phyloP scores from a whole-genome alignment of 441 rosid genomes.

The Corymbia calophylla region DNA sequence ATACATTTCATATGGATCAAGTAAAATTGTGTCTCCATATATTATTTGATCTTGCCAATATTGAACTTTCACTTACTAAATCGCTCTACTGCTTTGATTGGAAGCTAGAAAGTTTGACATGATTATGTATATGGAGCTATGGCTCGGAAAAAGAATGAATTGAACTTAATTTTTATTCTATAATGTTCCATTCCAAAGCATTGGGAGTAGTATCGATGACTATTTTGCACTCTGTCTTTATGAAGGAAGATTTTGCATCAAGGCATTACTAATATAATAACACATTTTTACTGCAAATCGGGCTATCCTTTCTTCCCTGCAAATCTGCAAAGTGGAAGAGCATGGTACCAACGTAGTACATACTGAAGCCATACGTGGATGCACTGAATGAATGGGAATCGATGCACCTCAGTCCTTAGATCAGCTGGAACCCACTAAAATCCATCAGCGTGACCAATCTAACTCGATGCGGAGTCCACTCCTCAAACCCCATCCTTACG shows the following conservation, averaged over 20 bases:
- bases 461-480: neutral
- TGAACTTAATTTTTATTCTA: neutral
- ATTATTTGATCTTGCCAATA: neutral
- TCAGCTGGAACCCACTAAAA: neutral
- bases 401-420: neutral
- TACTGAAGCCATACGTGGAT: neutral
- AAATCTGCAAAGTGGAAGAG: neutral
- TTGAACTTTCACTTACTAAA: conserved; percentile 2
- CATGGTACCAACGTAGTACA: neutral
- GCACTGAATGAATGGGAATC: neutral
- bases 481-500: neutral
- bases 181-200: neutral
- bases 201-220: neutral
- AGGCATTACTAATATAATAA: neutral
- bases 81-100: neutral
- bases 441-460: neutral
- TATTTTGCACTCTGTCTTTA: neutral
- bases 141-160: neutral
- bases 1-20: neutral
- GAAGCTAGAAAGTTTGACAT: neutral
- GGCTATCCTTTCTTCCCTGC: neutral
- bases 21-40: conserved; percentile 1
- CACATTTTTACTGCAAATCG: neutral
- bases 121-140: neutral
- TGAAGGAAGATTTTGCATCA: neutral